Evolutionary conservation across 257 asterid genomes (phyloP).

Genomic region (Vinca minor): DNA sequence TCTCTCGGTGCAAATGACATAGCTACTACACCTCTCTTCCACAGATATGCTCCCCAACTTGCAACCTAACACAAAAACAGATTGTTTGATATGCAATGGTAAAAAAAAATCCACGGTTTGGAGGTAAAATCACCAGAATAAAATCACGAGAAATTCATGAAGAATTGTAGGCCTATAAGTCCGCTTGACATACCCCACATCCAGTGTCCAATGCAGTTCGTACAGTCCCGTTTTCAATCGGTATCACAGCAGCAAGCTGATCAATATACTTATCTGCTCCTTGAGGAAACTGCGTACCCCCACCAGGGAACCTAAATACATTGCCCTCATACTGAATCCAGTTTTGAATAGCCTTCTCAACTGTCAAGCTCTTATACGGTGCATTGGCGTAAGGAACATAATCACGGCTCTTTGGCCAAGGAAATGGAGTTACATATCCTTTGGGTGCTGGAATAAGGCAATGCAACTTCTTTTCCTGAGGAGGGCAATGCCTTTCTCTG

Average conservation of each 20-base stretch:
- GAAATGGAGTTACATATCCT: constrained; percentile 89
- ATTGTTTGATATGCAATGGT: constrained; percentile 7
- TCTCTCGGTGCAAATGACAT: constrained; percentile 98
- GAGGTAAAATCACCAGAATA: no score
- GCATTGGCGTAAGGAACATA: constrained; percentile 97
- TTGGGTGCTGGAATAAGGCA: constrained; percentile 94
- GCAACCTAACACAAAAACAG: constrained; percentile 56
- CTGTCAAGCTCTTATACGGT: constrained; percentile 92
- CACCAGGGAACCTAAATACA: constrained; percentile 93
- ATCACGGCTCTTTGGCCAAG: constrained; percentile 96
- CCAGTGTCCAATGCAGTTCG: constrained; percentile 94
- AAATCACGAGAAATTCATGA: neutral
- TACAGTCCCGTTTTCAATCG: constrained; percentile 74
- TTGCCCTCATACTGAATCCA: constrained; percentile 97
- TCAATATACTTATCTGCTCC: constrained; percentile 97
- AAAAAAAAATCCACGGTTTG: neutral
- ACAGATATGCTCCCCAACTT: constrained; percentile 94
- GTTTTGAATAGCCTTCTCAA: constrained; percentile 94
- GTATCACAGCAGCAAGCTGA: constrained; percentile 89
- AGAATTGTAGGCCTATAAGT: constrained; percentile 1
- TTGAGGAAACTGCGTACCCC: constrained; percentile 97
- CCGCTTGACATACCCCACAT: constrained; percentile 70
- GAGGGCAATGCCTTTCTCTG: constrained; percentile 94
- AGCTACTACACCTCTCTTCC: constrained; percentile 78
- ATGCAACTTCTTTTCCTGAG: constrained; percentile 68